A percentile compares a stretch with the other conserved stretches of the same genome.
Conservation (phyloP, 768 basidiomycete genomes). For the Lentinula sp. region DNA sequence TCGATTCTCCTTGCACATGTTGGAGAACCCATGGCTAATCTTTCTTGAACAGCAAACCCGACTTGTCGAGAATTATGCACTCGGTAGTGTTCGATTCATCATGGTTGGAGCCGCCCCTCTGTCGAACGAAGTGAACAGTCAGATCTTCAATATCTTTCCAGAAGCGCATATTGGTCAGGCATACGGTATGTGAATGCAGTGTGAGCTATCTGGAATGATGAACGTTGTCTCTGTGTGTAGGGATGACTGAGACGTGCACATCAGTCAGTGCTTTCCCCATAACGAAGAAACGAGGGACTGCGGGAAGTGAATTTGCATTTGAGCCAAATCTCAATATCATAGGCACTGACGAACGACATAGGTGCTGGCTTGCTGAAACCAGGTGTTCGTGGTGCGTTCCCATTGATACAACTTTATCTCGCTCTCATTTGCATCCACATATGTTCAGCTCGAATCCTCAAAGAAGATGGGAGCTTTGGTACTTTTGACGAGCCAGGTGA, state of each 20-base stretch:
- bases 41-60: conserved; percentile 35
- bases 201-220: not conserved
- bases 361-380: conserved; percentile 5
- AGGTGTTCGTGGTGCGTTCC: not conserved
- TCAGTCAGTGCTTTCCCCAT: conserved; percentile 44
- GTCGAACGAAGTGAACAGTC: conserved; percentile 44
- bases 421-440: not conserved
- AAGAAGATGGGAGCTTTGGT: conserved; percentile 37
- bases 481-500: conserved; percentile 41
- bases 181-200: conserved; percentile 32
- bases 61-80: conserved; percentile 38
- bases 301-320: conserved; percentile 43
- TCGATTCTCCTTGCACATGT: not conserved
- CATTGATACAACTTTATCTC: not conserved
- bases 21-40: not conserved
- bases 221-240: conserved; percentile 21
- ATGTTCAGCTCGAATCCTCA: conserved; percentile 31
- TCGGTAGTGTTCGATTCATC: conserved; percentile 37
- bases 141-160: conserved; percentile 44
- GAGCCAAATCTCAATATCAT: not conserved
- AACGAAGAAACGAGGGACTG: conserved; percentile 38
- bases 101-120: conserved; percentile 58
- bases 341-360: not conserved
- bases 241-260: conserved; percentile 63
- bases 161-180: conserved; percentile 51